A percentile compares a stretch with the other conserved stretches of the same genome.
Conservation (phyloP, 2,329 filamentous ascomycete genomes). For the Cercospora nicotianae region DNA sequence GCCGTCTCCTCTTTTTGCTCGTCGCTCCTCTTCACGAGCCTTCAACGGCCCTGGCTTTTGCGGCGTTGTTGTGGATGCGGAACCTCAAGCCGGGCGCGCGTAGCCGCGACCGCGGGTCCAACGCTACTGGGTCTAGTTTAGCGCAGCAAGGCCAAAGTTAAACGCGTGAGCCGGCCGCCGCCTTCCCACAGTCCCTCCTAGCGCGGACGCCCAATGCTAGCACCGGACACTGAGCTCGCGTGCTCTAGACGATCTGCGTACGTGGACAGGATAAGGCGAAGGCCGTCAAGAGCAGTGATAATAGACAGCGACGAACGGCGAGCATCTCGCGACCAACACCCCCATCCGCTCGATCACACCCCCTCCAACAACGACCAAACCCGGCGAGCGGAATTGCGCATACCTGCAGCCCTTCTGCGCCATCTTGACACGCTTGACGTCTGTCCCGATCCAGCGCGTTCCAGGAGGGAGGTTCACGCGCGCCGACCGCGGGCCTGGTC, state of each 20-base stretch:
- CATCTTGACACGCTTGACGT: conserved; percentile 1
- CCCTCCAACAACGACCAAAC: neutral
- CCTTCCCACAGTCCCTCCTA: neutral
- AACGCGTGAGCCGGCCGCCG: neutral
- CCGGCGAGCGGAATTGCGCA: neutral
- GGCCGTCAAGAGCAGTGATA: neutral
- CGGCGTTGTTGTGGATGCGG: neutral
- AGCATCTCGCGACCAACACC: neutral
- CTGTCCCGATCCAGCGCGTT: neutral
- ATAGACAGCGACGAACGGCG: neutral
- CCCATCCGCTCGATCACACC: neutral
- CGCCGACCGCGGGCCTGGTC: conserved; percentile 4
- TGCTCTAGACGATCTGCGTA: neutral
- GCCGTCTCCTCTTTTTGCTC: neutral
- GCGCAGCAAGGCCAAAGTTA: neutral
- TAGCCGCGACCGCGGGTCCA: neutral
- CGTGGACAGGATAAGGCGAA: neutral
- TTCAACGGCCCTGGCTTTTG: neutral
- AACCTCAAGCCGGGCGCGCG: neutral
- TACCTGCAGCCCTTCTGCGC: neutral
- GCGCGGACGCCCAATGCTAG: neutral
- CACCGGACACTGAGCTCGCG: neutral
- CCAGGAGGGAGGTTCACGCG: conserved; percentile 4
- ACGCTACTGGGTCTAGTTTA: neutral
- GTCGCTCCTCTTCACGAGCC: neutral